Base-by-base conservation (phyloP, 331 rosid genomes). In the Cucumis variabilis region DNA sequence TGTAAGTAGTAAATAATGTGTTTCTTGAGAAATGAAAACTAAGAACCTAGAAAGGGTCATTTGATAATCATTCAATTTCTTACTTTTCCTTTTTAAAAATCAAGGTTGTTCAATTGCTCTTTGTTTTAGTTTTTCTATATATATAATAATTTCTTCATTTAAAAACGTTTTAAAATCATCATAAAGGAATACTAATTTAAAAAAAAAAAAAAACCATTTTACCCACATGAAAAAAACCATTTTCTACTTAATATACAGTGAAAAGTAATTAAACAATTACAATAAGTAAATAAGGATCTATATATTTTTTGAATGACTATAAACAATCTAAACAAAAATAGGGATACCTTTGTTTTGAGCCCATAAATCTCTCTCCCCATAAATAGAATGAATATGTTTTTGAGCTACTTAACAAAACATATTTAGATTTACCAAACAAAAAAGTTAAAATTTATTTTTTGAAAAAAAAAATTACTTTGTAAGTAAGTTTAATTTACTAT, bases 341-440 rank as follows among this genome's bases (percentile, higher is more conserved):
- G 67, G 17, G 6, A 55, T 58, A 60, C 69, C 69, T 78, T 80
- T 80, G 69, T 80, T 80, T 80, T 55, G 84, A 80, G 84, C 84
- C 84, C 69, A 53, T 80, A 80, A 80, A 80, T 58, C 24, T 55
- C 85, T 81, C 70, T 81, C 70, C 70, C 85, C 51, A 81, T 30
- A 58, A 28, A 81, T 46, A 27, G 51, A 58, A 55, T 58, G 70
- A 55, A 55, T 58, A 3, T 5, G 0, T 58, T 55, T 80, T 28
- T 55, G 84, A 13, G 66, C 27, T 78, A 15, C 25, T 53, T 79
- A 79, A 53, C 68, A 53, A 46, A 76, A 7, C 63, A 76, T 76
- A 48, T 48, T 76, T 76, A n/a, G 23, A 76, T 76, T 48, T 13
- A 50, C 82, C 41, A 13, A 76, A 76, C 13, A 75, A 19, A 11